These are phyloP conservation scores for Neurospora sp. DNA, from an alignment of 495 filamentous ascomycete species.

Conservation along the genomic window DNA sequence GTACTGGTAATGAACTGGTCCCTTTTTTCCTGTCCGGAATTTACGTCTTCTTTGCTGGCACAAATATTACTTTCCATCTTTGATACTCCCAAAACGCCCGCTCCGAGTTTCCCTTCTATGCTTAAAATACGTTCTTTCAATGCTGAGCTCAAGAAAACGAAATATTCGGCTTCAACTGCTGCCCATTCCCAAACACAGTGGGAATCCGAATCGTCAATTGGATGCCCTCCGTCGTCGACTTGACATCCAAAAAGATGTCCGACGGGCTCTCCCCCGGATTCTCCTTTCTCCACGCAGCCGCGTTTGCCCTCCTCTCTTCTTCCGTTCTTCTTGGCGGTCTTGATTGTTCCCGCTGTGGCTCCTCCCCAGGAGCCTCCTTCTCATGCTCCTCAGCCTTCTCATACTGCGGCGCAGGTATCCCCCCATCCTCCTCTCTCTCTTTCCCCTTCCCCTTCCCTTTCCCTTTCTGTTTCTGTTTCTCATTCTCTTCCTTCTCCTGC, in stretches of 20 bases:
- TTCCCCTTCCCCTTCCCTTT: not conserved
- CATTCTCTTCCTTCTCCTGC: conserved; percentile 1
- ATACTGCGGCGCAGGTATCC: conserved; percentile 6
- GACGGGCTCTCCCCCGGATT: conserved; percentile 34
- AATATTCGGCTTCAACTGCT: conserved; percentile 22
- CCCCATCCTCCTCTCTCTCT: not conserved
- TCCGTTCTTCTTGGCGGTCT: conserved; percentile 14
- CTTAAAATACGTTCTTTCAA: not conserved
- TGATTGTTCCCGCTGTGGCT: conserved; percentile 3
- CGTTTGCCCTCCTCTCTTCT: conserved; percentile 28
- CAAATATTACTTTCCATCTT: not conserved
- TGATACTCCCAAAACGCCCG: not conserved
- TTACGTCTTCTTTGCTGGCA: too few relatives aligned
- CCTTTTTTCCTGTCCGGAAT: too few relatives aligned
- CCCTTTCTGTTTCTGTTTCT: not conserved
- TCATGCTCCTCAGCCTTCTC: conserved; percentile 2
- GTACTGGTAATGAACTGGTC: not conserved
- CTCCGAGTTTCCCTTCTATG: not conserved
- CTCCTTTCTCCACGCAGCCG: conserved; percentile 27
- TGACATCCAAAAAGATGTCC: conserved; percentile 42
- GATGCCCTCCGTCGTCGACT: conserved; percentile 41
- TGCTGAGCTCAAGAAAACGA: conserved; percentile 17
- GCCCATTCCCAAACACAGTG: conserved; percentile 31
- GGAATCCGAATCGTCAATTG: conserved; percentile 42
- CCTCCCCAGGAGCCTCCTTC: not conserved